Conservation (phyloP, 768 basidiomycete species). For the Jaapia argillacea region DNA sequence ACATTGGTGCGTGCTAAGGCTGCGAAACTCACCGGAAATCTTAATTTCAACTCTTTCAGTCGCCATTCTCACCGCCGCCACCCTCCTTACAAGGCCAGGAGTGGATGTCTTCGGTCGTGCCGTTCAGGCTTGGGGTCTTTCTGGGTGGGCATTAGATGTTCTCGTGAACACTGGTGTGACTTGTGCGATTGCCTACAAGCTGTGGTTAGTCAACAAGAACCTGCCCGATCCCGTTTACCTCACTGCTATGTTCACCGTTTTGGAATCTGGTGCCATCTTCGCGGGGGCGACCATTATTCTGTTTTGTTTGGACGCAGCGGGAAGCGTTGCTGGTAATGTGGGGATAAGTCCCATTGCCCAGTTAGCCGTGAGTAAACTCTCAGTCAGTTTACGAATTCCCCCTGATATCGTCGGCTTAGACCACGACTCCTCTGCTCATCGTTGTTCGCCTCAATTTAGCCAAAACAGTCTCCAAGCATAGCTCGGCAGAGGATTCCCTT, state of each 20-base stretch:
- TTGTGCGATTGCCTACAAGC: slow-evolving; percentile 12
- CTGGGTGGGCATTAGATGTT: slow-evolving; percentile 14
- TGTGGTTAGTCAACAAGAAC: slow-evolving; percentile 7
- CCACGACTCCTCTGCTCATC: slow-evolving; percentile 10
- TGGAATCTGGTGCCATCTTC: slow-evolving; percentile 14
- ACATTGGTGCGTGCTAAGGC: slow-evolving; percentile 9
- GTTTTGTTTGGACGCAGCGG: slow-evolving; percentile 6
- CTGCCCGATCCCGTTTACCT: slow-evolving; percentile 3
- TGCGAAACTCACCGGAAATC: too few species aligned
- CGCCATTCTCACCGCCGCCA: not conserved
- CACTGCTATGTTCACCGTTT: slow-evolving; percentile 10
- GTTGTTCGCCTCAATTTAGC: slow-evolving; percentile 10
- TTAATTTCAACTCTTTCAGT: not conserved
- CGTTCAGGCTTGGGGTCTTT: not conserved
- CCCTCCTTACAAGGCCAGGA: not conserved
- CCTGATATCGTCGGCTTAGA: slow-evolving; percentile 3
- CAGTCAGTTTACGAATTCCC: not conserved
- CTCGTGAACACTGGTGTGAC: slow-evolving; percentile 13
- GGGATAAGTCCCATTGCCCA: slow-evolving; percentile 7
- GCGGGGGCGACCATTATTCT: slow-evolving; percentile 8
- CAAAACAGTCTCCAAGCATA: too few species aligned
- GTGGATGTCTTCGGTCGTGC: not conserved
- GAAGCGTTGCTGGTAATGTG: slow-evolving; percentile 3
- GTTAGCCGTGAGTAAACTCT: slow-evolving; percentile 8
- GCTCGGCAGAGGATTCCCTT: too few species aligned